A percentile compares a stretch with the other conserved stretches of the same genome.
phyloP scores from a whole-genome alignment of 176 grass and related monocot genomes.

The Eleusine indica region DNA sequence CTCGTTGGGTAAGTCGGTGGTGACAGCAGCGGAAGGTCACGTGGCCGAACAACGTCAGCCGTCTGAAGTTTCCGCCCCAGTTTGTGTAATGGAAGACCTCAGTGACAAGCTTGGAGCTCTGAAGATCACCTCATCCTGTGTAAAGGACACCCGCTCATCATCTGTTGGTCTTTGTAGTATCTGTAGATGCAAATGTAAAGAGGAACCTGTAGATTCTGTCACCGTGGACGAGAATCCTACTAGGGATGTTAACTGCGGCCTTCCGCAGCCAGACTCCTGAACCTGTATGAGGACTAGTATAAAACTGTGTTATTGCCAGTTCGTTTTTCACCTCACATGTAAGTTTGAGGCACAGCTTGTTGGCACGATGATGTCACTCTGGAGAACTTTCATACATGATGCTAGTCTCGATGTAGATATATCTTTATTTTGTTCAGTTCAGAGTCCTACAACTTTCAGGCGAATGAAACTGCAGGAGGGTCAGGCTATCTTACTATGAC shows the following conservation, averaged over 20 bases:
- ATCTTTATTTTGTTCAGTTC: background rate
- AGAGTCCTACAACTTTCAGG: background rate
- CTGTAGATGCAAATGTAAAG: background rate
- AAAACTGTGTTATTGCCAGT: background rate
- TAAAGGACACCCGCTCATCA: background rate
- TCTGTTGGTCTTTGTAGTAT: background rate
- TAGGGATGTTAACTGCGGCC: background rate
- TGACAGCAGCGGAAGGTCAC: background rate
- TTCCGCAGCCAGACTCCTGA: background rate
- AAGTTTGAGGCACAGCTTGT: background rate
- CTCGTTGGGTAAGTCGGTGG: background rate
- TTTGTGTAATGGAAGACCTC: background rate
- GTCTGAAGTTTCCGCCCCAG: background rate
- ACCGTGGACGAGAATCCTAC: background rate
- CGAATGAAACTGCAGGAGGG: background rate
- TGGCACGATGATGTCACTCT: background rate
- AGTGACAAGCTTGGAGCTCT: background rate
- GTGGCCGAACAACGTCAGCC: background rate
- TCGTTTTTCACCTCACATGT: background rate
- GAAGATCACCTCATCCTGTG: background rate
- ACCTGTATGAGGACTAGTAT: conserved; percentile 12
- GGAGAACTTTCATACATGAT: background rate
- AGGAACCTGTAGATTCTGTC: background rate
- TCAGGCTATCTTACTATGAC: background rate
- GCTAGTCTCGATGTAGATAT: background rate